These are phyloP conservation scores for Amaranthus cruentus DNA, from an alignment of 148 eudicot species.

Conservation along the genomic window DNA sequence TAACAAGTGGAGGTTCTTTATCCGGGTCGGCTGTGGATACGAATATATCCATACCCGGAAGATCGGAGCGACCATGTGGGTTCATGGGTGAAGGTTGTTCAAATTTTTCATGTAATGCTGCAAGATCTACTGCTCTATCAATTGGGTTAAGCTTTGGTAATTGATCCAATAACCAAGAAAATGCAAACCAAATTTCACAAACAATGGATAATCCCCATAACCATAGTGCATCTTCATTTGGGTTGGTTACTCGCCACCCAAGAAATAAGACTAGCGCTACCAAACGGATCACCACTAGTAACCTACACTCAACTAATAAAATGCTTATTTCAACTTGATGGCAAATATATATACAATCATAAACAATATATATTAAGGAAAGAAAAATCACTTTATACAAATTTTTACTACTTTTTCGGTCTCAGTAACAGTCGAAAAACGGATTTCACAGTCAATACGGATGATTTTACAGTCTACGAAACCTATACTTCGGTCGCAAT, in stretches of 20 bases:
- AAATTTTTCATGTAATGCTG: constrained; percentile 70
- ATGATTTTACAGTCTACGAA: too few species aligned
- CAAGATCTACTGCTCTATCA: constrained; percentile 65
- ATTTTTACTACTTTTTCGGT: too few species aligned
- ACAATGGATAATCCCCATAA: constrained; percentile 70
- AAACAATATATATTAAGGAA: too few species aligned
- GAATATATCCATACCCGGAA: constrained; percentile 76
- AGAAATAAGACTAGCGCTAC: constrained; percentile 50
- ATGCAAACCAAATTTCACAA: constrained; percentile 86
- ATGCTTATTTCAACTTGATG: constrained; percentile 20
- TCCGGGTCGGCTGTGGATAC: constrained; percentile 92
- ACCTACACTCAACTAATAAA: constrained; percentile 37
- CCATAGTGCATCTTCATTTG: constrained; percentile 75
- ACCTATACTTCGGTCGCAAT: too few species aligned
- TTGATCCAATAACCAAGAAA: constrained; percentile 86
- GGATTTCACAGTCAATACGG: too few species aligned
- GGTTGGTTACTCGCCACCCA: constrained; percentile 56
- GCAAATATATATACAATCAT: background rate
- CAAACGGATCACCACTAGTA: constrained; percentile 59
- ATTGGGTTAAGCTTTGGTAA: constrained; percentile 91
- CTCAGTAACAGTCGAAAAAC: too few species aligned
- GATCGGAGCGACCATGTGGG: constrained; percentile 79
- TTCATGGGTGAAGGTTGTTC: constrained; percentile 50
- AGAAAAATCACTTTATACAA: too few species aligned
- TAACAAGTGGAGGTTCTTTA: constrained; percentile 87